Conservation (phyloP, 305 asterid species). For the Solanum hybrid region DNA sequence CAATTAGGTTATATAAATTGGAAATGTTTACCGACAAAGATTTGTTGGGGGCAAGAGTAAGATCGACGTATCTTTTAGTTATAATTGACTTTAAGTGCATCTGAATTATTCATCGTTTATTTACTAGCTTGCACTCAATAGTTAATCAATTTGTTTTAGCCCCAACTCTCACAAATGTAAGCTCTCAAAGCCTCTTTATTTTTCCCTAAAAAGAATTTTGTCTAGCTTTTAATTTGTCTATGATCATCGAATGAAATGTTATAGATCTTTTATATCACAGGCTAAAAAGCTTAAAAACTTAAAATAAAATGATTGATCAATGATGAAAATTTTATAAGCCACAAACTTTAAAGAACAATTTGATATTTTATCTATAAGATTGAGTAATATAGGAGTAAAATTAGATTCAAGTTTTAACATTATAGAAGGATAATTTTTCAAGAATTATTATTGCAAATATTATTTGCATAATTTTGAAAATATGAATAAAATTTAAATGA, state of each 20-base stretch:
- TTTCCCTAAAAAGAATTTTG: too few relatives aligned
- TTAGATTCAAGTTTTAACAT: neutral
- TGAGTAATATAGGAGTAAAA: neutral
- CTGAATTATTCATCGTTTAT: too few relatives aligned
- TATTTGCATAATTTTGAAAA: neutral
- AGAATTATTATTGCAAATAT: neutral
- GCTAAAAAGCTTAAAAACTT: neutral
- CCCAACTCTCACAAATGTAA: too few relatives aligned
- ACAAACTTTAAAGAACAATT: neutral
- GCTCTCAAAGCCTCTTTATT: too few relatives aligned
- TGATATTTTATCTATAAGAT: neutral
- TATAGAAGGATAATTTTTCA: neutral
- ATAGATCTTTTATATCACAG: accelerated
- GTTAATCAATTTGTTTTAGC: too few relatives aligned
- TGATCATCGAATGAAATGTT: neutral
- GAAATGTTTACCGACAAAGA: neutral
- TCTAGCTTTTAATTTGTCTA: neutral
- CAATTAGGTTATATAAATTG: neutral
- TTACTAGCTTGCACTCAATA: too few relatives aligned
- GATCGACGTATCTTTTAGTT: neutral
- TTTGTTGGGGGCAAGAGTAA: neutral
- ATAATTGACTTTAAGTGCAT: too few relatives aligned
- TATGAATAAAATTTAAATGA: neutral
- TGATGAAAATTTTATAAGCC: neutral
- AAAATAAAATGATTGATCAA: neutral